Percentiles rank a stretch among this genome's conserved stretches.
phyloP scores from a whole-genome alignment of 2,329 filamentous ascomycete genomes.

The Fusarium torulosum region DNA sequence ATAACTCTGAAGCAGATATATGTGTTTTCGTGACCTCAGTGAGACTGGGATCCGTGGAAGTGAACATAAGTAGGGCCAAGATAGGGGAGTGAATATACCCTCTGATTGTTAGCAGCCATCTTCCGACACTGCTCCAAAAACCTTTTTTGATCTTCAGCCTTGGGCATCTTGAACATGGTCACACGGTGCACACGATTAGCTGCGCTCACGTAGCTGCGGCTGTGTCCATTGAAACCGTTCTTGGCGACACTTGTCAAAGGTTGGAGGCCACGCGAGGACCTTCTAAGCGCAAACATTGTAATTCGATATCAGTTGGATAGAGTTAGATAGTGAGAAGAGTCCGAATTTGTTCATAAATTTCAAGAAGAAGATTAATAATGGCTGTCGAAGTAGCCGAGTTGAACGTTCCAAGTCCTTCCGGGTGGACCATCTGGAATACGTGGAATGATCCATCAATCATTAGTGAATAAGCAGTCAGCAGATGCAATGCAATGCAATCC shows the following conservation, averaged over 20 bases:
- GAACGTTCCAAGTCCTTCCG: not conserved
- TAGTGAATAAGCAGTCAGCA: not conserved
- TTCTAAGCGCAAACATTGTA: not conserved
- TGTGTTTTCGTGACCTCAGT: not conserved
- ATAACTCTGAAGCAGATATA: not conserved
- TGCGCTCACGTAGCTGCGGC: not conserved
- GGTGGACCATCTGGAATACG: not conserved
- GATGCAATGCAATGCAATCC: not conserved
- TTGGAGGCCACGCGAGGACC: not conserved
- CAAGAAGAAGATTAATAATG: not conserved
- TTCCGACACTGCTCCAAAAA: not conserved
- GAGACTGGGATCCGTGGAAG: not conserved
- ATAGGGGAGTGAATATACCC: not conserved
- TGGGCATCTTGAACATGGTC: not conserved
- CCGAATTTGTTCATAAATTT: not conserved
- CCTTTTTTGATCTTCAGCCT: not conserved
- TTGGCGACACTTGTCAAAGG: not conserved
- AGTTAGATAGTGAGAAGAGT: fast-evolving
- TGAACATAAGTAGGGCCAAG: not conserved
- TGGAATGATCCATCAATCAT: not conserved
- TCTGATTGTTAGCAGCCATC: not conserved
- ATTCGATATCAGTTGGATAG: not conserved
- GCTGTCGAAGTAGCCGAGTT: not conserved
- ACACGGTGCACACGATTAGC: not conserved
- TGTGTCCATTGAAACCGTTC: not conserved